Percentiles rank a stretch among this genome's conserved stretches.
Conservation (phyloP, 108 stramenopile genomes). For the Bacterosira constricta region DNA sequence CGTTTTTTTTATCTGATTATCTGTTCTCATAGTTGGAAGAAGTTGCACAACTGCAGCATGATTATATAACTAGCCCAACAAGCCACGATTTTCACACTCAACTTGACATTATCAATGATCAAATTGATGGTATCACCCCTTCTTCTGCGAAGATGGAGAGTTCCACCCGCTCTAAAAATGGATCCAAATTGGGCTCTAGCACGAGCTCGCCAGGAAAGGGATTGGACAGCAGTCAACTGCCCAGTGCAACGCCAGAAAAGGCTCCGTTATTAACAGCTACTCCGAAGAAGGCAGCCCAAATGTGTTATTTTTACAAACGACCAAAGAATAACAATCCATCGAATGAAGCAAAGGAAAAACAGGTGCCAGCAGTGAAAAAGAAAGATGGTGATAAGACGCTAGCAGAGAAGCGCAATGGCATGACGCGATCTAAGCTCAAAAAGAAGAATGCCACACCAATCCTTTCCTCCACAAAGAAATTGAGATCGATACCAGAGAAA, state of each 20-base stretch:
- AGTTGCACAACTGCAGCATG: conserved; percentile 18
- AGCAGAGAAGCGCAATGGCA: not conserved
- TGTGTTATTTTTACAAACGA: conserved; percentile 25
- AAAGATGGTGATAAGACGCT: not conserved
- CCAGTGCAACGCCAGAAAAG: not conserved
- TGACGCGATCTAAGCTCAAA: not conserved
- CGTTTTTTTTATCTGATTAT: not conserved
- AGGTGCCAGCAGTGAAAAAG: not conserved
- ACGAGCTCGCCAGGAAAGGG: not conserved
- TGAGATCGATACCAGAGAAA: not conserved
- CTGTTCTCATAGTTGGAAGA: conserved; percentile 6
- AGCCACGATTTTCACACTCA: conserved; percentile 19
- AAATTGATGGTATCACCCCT: conserved; percentile 15
- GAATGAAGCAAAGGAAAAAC: not conserved
- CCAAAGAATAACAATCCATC: not conserved
- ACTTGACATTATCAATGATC: conserved; percentile 20
- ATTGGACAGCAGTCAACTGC: not conserved
- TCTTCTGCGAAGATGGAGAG: not conserved
- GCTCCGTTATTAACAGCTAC: not conserved
- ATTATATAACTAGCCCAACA: conserved; percentile 30
- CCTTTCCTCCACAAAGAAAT: not conserved
- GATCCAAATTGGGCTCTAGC: no score
- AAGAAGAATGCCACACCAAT: not conserved
- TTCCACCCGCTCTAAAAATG: no score
- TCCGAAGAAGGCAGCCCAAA: conserved; percentile 7